Evolutionary conservation across 2,329 filamentous ascomycete genomes (phyloP).

Genomic region (Ophiostoma tasmaniense): DNA sequence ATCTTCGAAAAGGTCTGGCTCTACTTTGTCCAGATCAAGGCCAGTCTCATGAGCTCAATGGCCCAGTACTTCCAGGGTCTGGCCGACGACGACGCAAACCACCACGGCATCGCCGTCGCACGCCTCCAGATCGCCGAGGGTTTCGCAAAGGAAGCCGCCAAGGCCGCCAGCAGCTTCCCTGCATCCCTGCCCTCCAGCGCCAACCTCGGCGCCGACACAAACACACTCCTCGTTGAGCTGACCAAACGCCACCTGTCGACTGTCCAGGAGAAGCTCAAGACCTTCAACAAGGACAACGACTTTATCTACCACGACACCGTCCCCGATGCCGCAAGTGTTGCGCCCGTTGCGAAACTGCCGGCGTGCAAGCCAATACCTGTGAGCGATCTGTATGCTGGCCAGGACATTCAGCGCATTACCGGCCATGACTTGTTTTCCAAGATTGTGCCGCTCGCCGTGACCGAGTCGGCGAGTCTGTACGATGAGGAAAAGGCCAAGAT

Average conservation of each 20-base stretch:
- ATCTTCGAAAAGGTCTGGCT: conserved; percentile 95
- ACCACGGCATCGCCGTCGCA: conserved; percentile 76
- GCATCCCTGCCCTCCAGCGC: conserved; percentile 68
- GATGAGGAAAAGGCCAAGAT: conserved; percentile 98
- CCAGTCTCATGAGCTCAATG: conserved; percentile 71
- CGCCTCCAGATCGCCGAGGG: conserved; percentile 74
- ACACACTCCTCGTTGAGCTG: conserved; percentile 64
- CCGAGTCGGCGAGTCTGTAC: conserved; percentile 91
- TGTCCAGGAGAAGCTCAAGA: conserved; percentile 70
- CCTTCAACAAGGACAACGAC: conserved; percentile 85
- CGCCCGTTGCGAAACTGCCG: conserved; percentile 79
- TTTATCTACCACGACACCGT: conserved; percentile 96
- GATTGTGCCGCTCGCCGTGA: conserved; percentile 91
- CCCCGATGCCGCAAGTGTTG: conserved; percentile 72
- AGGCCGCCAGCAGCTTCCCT: conserved; percentile 71
- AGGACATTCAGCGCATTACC: conserved; percentile 94
- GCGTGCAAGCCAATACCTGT: conserved; percentile 96
- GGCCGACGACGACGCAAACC: conserved; percentile 80
- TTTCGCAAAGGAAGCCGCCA: conserved; percentile 68
- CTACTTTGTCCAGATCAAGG: conserved; percentile 73
- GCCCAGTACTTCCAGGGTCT: conserved; percentile 91
- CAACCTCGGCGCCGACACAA: conserved; percentile 75
- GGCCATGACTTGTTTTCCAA: conserved; percentile 95
- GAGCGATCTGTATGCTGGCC: conserved; percentile 90
- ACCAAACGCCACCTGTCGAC: conserved; percentile 73